Conservation (phyloP, 768 basidiomycete genomes). For the Boletus sensibilis region DNA sequence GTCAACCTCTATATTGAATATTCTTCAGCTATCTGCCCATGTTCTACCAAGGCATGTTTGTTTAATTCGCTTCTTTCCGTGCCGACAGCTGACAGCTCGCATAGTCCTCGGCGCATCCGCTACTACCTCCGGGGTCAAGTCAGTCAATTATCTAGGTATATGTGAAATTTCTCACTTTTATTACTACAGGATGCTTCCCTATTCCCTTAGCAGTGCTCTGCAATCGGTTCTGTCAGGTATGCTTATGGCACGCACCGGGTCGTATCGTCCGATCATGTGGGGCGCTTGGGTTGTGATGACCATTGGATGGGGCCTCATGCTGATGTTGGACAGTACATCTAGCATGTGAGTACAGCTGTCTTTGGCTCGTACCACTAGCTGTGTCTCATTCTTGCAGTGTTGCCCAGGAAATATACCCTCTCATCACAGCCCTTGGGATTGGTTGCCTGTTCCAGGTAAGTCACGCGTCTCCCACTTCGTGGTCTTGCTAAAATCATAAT, state of each 20-base stretch:
- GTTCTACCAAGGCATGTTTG: conserved; percentile 37
- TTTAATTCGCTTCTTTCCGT: neutral
- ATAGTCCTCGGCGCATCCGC: conserved; percentile 38
- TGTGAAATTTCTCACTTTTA: neutral
- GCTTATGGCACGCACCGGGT: conserved; percentile 25
- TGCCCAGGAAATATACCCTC: conserved; percentile 32
- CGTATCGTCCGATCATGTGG: conserved; percentile 36
- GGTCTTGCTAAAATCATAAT: neutral
- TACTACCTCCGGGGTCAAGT: conserved; percentile 34
- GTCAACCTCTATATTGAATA: conserved; percentile 2
- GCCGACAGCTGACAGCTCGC: neutral
- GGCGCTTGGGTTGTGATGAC: conserved; percentile 29
- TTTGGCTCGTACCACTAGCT: neutral
- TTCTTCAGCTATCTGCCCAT: conserved; percentile 37
- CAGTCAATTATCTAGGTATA: neutral
- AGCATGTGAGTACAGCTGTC: conserved; percentile 21
- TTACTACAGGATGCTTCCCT: conserved; percentile 36
- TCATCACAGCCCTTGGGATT: conserved; percentile 34
- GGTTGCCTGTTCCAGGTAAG: conserved; percentile 37
- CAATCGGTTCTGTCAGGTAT: conserved; percentile 25
- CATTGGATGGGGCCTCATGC: conserved; percentile 38
- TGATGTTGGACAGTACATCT: conserved; percentile 34
- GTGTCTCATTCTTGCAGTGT: conserved; percentile 20
- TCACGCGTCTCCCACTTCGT: neutral
- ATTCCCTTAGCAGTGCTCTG: conserved; percentile 26